phyloP scores from a whole-genome alignment of 352 stramenopile genomes.

The Globisporangium spinosum region DNA sequence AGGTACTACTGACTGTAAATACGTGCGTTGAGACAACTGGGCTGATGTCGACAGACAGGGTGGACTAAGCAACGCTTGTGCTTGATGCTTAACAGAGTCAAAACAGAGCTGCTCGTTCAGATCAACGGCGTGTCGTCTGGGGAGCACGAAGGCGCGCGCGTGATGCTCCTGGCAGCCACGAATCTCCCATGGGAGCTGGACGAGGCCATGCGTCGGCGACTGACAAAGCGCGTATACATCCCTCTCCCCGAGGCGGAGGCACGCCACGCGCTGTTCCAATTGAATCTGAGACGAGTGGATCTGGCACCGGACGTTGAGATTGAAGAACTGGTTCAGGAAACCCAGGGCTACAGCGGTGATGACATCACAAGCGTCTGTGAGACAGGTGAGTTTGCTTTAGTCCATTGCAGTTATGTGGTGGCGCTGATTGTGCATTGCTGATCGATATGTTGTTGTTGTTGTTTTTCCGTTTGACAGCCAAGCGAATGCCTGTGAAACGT shows the following conservation, averaged over 20 bases:
- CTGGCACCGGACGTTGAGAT: constrained; percentile 53
- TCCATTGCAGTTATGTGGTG: not conserved
- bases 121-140: constrained; percentile 91
- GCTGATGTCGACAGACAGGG: not conserved
- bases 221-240: constrained; percentile 90
- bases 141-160: constrained; percentile 69
- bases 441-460: not conserved
- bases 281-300: constrained; percentile 34
- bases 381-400: constrained; percentile 36
- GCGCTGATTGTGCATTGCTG: not conserved
- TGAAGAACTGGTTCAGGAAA: constrained; percentile 51
- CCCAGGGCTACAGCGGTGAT: constrained; percentile 83
- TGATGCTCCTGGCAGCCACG: constrained; percentile 94
- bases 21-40: not conserved
- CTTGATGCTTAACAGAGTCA: constrained; percentile 76
- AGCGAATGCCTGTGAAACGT: constrained; percentile 21
- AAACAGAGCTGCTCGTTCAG: constrained; percentile 98
- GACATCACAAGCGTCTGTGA: constrained; percentile 65
- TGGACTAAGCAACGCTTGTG: not conserved
- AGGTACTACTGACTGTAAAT: constrained; percentile 35
- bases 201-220: constrained; percentile 81
- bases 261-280: constrained; percentile 28
- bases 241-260: constrained; percentile 18
- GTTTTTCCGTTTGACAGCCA: constrained; percentile 6
- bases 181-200: constrained; percentile 98